Percentiles rank a stretch among this genome's conserved stretches.
phyloP scores from a whole-genome alignment of 176 grass and related monocot genomes.

The Areca catechu region DNA sequence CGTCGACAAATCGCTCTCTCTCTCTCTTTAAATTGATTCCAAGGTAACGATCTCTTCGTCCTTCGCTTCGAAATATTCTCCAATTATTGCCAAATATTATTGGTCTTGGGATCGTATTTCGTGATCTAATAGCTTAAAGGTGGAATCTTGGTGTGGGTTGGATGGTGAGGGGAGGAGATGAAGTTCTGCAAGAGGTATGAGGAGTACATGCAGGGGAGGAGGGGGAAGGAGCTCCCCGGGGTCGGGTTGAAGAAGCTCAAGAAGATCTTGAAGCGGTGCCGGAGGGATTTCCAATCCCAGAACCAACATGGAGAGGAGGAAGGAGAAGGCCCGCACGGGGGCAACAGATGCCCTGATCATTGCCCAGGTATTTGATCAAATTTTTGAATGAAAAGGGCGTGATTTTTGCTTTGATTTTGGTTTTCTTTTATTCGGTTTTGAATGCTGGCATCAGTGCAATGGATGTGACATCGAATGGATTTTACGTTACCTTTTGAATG shows the following conservation, averaged over 20 bases:
- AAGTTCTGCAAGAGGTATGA: slow-evolving; percentile 89
- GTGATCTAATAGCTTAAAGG: background rate
- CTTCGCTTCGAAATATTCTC: too few species aligned
- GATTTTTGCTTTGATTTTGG: too few species aligned
- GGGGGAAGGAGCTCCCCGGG: slow-evolving; percentile 50
- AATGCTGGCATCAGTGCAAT: too few species aligned
- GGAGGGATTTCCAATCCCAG: slow-evolving; percentile 16
- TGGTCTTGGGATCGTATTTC: too few species aligned
- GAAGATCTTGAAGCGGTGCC: slow-evolving; percentile 73
- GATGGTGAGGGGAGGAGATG: slow-evolving; percentile 24
- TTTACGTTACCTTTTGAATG: too few species aligned
- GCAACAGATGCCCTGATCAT: slow-evolving; percentile 23
- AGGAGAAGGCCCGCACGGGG: background rate
- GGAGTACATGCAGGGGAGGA: slow-evolving; percentile 52
- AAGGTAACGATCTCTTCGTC: too few species aligned
- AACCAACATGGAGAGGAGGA: background rate
- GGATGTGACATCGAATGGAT: too few species aligned
- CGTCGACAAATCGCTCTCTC: too few species aligned
- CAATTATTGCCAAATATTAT: too few species aligned
- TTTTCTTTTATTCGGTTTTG: too few species aligned
- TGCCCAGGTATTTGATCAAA: slow-evolving; percentile 38
- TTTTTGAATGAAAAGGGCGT: background rate
- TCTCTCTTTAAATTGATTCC: too few species aligned
- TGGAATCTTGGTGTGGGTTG: background rate
- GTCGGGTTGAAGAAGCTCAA: slow-evolving; percentile 80